Base-by-base conservation (phyloP, 345 rosid species). In the Syzygium aromaticum region DNA sequence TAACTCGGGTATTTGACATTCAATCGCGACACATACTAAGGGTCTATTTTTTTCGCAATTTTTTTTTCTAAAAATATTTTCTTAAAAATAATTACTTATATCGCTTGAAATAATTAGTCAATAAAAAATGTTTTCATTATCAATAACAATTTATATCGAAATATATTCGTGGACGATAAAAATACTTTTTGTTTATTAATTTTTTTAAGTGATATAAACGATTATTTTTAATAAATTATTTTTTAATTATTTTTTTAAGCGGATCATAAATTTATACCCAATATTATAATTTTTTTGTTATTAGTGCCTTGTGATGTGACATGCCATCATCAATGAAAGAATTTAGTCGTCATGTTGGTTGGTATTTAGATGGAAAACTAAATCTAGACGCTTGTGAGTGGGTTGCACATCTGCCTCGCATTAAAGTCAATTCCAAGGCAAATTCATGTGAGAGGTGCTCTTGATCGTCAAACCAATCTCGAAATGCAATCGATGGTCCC, bases 261-360 rank as follows among this genome's bases (percentile, higher is more conserved):
- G 46, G 1, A 43, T 43, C 1, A 43, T 43, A 43, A 43, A 43
- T 43, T 43, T 43, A 1, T 27, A 6, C 17, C 0, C 2, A 0
- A 14, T 14, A n/a, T 61, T 13, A n/a, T 8, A 7, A 3, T 61
- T n/a, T 30, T 30, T 61, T n/a, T n/a, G 17, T 61, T n/a, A 61
- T 61, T 1, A 13, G 33, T 61, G 6, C 33, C 17, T 19, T 61
- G 13, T 61, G 33, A 61, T n/a, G 73, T 61, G 7, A 61, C 33
- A n/a, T 61, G 73, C 17, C 17, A n/a, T 61, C 33, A n/a, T 61
- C 9, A 27, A 27, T 61, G 2, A 61, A 61, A 27, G 33, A n/a
- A 61, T 1, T 61, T 61, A n/a, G 33, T 1, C 27, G 46, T 43
- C 46, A 43, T 43, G 8, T n/a, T n/a, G 73, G 28, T 61, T 27